Conservation (phyloP, 352 stramenopile species). For the Globisporangium rhizosaccharum region DNA sequence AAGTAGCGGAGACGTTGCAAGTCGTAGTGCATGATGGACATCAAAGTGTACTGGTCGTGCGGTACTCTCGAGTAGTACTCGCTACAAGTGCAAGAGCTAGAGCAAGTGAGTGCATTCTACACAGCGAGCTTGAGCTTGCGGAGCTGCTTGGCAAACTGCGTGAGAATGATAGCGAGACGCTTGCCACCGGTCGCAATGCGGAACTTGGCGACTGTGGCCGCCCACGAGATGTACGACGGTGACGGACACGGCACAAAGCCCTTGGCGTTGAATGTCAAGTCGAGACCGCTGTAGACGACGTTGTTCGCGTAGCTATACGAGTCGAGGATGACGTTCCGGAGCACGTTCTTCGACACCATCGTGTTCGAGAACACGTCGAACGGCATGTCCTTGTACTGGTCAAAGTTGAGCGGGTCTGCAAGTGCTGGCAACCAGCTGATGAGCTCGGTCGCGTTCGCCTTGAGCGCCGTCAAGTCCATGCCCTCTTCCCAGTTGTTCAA, state of each 20-base stretch:
- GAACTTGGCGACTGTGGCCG: slow-evolving; percentile 30
- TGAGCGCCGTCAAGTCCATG: slow-evolving; percentile 10
- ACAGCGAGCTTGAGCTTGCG: slow-evolving; percentile 26
- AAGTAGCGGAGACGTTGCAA: background rate
- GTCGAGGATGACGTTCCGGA: slow-evolving; percentile 33
- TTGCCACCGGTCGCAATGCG: slow-evolving; percentile 45
- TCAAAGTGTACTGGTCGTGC: background rate
- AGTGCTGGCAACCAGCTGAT: slow-evolving; percentile 25
- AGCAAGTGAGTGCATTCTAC: background rate
- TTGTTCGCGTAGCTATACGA: slow-evolving; percentile 36
- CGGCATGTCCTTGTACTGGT: slow-evolving; percentile 28
- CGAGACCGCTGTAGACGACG: slow-evolving; percentile 33
- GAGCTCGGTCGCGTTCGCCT: slow-evolving; percentile 42
- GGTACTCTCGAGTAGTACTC: background rate
- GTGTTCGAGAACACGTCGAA: slow-evolving; percentile 28
- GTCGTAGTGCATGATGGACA: background rate
- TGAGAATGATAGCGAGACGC: slow-evolving; percentile 50
- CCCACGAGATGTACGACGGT: slow-evolving; percentile 28
- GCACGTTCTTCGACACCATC: slow-evolving; percentile 21
- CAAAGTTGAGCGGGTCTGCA: slow-evolving; percentile 32
- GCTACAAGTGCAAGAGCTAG: background rate
- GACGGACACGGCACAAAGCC: slow-evolving; percentile 19
- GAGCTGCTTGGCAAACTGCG: slow-evolving; percentile 46
- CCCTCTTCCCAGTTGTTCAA: slow-evolving; percentile 46
- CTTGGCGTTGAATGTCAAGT: slow-evolving; percentile 20